Base-by-base conservation (phyloP, 371 early-diverging fungal genomes). In the Actinomortierella wolfii region DNA sequence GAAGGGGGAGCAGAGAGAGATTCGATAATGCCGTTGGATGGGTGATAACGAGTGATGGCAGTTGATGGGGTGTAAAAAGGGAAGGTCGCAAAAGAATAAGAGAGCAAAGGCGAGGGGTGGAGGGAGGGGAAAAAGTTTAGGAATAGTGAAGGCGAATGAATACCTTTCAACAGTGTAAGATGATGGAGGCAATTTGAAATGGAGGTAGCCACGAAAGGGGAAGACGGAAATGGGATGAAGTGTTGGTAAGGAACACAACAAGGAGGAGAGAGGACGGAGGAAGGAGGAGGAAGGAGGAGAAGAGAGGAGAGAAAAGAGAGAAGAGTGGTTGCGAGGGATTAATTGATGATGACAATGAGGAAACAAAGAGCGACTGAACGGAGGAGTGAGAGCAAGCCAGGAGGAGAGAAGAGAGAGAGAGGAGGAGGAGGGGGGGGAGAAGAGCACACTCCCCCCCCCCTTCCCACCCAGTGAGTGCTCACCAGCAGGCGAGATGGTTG, bases 311-410 rank as follows among this genome's bases (percentile, higher is more conserved):
- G 53, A 11, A 23, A 18, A 57, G 47, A 39, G 29, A 29, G 25
- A 20, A 9, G 46, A 28, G 41, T 18, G 48, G 17, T 26, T 41
- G 46, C 51, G 43, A 54, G 50, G 46, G 49, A 46, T 42, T 26
- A 34, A 34, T 55, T 51, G 40, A 39, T 50, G 29, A 52, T 39
- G 21, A 24, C 41, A 49, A 21, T 14, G n/a, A 41, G 20, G 15
- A 39, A 50, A 41, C n/a, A n/a, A 56, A 43, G n/a, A 28, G 46
- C 40, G 53, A 61, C 20, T 46, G 51, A 55, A 52, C 44, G 41
- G 60, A 39, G 40, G 40, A 42, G 45, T 50, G 45, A 40, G 48
- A 21, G 47, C 11, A 45, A 25, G 39, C 20, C 17, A 42, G 48
- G 17, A 53, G 40, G 42, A 54, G 54, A 23, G 57, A 40, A 13